Evolutionary conservation across 345 rosid genomes (phyloP).

Genomic region (Gossypium herbaceum): DNA sequence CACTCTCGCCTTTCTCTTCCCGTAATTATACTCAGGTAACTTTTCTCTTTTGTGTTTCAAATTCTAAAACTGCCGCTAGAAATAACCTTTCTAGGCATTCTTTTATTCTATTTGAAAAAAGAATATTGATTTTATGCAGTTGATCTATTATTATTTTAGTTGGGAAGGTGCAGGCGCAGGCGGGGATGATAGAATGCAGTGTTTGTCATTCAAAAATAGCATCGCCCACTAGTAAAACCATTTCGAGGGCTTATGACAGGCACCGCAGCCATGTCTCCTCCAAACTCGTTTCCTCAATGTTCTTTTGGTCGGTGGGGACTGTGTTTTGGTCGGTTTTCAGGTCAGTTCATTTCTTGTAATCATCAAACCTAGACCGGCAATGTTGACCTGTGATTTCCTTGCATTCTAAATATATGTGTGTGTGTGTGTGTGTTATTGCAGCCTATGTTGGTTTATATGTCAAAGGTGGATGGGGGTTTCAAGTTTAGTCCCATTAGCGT

Average conservation of each 20-base stretch:
- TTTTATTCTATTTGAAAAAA: background rate
- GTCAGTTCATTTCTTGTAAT: slow-evolving; percentile 25
- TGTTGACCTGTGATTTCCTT: background rate
- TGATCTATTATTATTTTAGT: background rate
- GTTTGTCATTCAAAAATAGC: slow-evolving; percentile 73
- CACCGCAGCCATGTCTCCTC: slow-evolving; percentile 59
- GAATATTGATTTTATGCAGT: background rate
- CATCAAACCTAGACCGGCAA: background rate
- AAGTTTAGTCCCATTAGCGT: slow-evolving; percentile 87
- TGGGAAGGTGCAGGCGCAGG: background rate
- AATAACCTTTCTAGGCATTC: background rate
- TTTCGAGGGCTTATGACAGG: slow-evolving; percentile 52
- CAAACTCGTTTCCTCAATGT: slow-evolving; percentile 60
- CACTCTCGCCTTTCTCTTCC: background rate
- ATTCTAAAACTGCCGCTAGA: background rate
- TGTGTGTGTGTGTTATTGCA: slow-evolving; percentile 21
- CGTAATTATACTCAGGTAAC: background rate
- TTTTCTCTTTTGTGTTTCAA: background rate
- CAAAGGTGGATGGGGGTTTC: slow-evolving; percentile 86
- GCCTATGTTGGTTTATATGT: slow-evolving; percentile 96
- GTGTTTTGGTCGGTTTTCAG: slow-evolving; percentile 84
- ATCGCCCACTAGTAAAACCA: slow-evolving; percentile 48
- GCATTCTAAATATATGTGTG: background rate
- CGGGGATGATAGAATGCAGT: slow-evolving; percentile 69
- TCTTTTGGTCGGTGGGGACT: slow-evolving; percentile 82